These are phyloP conservation scores for Podila clonocystis DNA, from an alignment of 192 early-diverging fungal genomes.

Conservation along the genomic window DNA sequence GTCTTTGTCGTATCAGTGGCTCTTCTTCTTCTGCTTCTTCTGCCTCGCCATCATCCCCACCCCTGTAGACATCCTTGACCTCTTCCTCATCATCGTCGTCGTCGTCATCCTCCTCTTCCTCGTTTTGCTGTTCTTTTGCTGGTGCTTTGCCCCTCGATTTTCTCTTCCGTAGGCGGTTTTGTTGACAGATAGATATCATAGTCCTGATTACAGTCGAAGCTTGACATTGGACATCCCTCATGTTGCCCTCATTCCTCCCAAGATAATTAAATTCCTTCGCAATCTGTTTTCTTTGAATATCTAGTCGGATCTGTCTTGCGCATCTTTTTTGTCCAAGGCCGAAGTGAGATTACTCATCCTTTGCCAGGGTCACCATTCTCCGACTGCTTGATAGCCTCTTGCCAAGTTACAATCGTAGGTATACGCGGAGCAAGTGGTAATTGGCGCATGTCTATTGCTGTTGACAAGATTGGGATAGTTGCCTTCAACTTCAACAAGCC, in stretches of 20 bases:
- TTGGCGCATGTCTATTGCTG: constrained; percentile 2
- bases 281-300: constrained; percentile 17
- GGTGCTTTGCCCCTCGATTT: too few relatives aligned
- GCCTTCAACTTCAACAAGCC: neutral
- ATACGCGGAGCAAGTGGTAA: neutral
- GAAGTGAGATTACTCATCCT: constrained; percentile 2
- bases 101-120: too few relatives aligned
- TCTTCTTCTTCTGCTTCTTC: too few relatives aligned
- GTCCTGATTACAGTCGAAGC: too few relatives aligned
- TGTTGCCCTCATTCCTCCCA: constrained; percentile 1
- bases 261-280: constrained; percentile 6
- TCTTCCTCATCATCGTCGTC: too few relatives aligned
- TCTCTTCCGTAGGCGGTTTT: too few relatives aligned
- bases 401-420: constrained; percentile 1
- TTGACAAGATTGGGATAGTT: constrained; percentile 8
- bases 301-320: constrained; percentile 9
- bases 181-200: too few relatives aligned
- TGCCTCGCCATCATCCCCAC: too few relatives aligned
- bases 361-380: constrained; percentile 7
- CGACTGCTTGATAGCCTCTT: constrained; percentile 12
- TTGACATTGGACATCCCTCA: neutral
- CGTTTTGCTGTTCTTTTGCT: too few relatives aligned
- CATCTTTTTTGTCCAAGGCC: constrained; percentile 7
- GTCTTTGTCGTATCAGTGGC: too few relatives aligned
- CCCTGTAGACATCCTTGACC: too few relatives aligned